Evolutionary conservation across 2,329 filamentous ascomycete species (phyloP).

Genomic region (Sporothrix sp.): DNA sequence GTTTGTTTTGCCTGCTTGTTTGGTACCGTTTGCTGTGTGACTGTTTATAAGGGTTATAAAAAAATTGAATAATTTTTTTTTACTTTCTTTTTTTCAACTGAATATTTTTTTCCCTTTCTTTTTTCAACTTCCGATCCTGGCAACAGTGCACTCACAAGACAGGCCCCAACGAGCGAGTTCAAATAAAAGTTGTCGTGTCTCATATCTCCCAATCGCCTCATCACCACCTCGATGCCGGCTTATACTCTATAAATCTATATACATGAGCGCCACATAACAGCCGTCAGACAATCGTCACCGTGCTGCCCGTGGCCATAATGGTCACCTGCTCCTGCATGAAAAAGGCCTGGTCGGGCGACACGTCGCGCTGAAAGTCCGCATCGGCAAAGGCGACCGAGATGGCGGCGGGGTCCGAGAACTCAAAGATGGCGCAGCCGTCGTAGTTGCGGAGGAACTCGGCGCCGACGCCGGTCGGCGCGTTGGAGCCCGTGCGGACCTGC

Average conservation of each 20-base stretch:
- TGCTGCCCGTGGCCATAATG: conserved; percentile 3
- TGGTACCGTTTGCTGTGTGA: too few species aligned
- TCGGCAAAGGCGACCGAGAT: conserved; percentile 23
- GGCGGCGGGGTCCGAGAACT: conserved; percentile 21
- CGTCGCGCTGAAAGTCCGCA: conserved; percentile 20
- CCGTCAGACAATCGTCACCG: conserved; percentile 1
- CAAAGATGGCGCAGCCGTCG: conserved; percentile 26
- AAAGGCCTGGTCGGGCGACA: conserved; percentile 5
- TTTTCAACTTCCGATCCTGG: too few species aligned
- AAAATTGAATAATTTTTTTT: too few species aligned
- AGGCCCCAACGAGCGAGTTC: too few species aligned
- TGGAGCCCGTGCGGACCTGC: conserved; percentile 21
- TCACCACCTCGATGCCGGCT: too few species aligned
- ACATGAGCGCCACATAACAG: neutral
- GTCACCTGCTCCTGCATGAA: conserved; percentile 9
- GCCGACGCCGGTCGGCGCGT: conserved; percentile 14
- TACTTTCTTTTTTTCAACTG: too few species aligned
- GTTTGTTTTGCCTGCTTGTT: too few species aligned
- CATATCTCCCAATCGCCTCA: too few species aligned
- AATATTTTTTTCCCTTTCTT: too few species aligned
- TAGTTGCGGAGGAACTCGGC: conserved; percentile 17
- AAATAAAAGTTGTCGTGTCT: too few species aligned
- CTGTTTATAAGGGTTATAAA: too few species aligned
- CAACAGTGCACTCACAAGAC: too few species aligned
- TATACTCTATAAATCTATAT: neutral